Conservation (phyloP, 805 yeast species). For the Candida chauliodis region DNA sequence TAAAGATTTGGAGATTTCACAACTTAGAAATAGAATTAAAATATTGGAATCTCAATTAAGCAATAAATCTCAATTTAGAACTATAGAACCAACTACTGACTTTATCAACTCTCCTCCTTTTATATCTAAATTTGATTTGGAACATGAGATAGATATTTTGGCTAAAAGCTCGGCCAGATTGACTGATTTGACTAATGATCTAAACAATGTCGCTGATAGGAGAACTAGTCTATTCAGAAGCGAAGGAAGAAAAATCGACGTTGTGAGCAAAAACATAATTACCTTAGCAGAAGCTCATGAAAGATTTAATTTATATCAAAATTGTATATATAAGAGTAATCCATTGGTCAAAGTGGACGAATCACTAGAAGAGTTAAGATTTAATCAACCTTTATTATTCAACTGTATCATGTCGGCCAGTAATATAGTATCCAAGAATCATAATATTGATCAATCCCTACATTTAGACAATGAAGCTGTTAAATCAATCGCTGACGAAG, state of each 20-base stretch:
- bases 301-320: conserved; percentile 50
- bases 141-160: conserved; percentile 37
- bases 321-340: conserved; percentile 41
- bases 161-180: conserved; percentile 32
- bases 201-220: conserved; percentile 44
- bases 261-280: conserved; percentile 56
- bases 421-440: conserved; percentile 33
- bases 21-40: conserved; percentile 6
- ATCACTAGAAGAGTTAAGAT: conserved; percentile 46
- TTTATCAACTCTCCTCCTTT: conserved; percentile 18
- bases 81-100: conserved; percentile 2
- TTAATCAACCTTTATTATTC: conserved; percentile 57
- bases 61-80: background rate
- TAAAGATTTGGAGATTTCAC: conserved; percentile 8
- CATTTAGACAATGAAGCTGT: conserved; percentile 52
- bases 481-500: conserved; percentile 51
- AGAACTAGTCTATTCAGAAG: conserved; percentile 31
- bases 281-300: conserved; percentile 55
- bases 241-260: conserved; percentile 34
- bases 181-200: conserved; percentile 41
- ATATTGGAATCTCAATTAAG: conserved; percentile 8
- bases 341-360: conserved; percentile 56
- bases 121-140: conserved; percentile 34
- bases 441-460: conserved; percentile 40
- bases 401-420: conserved; percentile 62